Percentiles rank a stretch among this genome's conserved stretches.
phyloP scores from a whole-genome alignment of 305 asterid genomes.

The Nicotiana rustica region DNA sequence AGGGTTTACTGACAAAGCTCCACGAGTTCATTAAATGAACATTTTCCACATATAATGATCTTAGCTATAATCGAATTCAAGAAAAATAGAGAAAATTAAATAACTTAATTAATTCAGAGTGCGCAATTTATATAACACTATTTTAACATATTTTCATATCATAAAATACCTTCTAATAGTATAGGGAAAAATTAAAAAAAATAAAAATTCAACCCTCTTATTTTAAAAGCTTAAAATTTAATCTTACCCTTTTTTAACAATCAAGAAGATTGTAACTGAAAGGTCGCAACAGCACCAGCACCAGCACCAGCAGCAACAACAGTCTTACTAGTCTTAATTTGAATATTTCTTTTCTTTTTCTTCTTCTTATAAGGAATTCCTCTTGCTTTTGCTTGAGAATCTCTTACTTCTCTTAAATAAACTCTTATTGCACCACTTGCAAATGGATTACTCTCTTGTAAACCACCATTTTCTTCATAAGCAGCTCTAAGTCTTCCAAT shows the following conservation, averaged over 20 bases:
- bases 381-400: conserved; percentile 77
- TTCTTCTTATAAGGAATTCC: conserved; percentile 84
- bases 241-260: background rate
- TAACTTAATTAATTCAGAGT: conserved; percentile 6
- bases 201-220: background rate
- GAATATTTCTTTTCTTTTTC: conserved; percentile 47
- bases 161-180: background rate
- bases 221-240: background rate
- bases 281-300: background rate
- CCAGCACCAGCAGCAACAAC: background rate
- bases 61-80: background rate
- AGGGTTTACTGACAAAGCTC: background rate
- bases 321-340: conserved; percentile 32
- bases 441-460: conserved; percentile 70
- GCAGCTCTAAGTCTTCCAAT: conserved; percentile 82
- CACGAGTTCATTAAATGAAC: background rate
- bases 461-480: conserved; percentile 82
- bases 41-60: background rate
- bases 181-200: background rate
- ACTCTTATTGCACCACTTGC: conserved; percentile 75
- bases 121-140: background rate
- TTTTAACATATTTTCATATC: background rate
- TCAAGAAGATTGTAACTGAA: conserved; percentile 44
- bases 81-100: background rate
- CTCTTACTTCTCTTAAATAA: conserved; percentile 68